phyloP scores from a whole-genome alignment of 2,329 filamentous ascomycete species.

The Canariomyces notabilis region DNA sequence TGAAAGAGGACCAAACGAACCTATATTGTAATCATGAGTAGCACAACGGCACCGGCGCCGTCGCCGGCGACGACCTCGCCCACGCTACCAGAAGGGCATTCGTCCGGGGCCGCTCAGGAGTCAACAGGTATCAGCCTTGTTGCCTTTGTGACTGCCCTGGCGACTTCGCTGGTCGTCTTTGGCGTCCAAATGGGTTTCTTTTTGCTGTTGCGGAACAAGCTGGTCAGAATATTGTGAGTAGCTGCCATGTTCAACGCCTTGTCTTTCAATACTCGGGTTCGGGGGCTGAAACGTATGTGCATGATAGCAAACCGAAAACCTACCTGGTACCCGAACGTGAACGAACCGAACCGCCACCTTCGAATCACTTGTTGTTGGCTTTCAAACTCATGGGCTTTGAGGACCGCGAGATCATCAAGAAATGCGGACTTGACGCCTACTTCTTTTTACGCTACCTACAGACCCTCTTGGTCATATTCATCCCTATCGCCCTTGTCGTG shows the following conservation, averaged over 20 bases:
- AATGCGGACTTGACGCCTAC: constrained; percentile 93
- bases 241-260: background rate
- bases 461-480: constrained; percentile 79
- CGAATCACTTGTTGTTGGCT: constrained; percentile 46
- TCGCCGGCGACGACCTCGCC: constrained; percentile 5
- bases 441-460: constrained; percentile 88
- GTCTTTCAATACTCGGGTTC: background rate
- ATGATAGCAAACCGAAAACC: constrained; percentile 67
- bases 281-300: constrained; percentile 7
- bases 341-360: constrained; percentile 69
- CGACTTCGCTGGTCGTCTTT: constrained; percentile 58
- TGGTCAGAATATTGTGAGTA: constrained; percentile 76
- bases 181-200: constrained; percentile 65
- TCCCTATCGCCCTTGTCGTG: constrained; percentile 72
- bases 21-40: constrained; percentile 9
- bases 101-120: constrained; percentile 22
- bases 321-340: constrained; percentile 83
- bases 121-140: constrained; percentile 42
- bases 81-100: background rate
- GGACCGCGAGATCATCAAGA: constrained; percentile 82
- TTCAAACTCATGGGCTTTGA: constrained; percentile 61
- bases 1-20: background rate
- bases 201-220: constrained; percentile 67
- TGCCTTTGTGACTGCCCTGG: constrained; percentile 62
- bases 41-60: constrained; percentile 9